Percentiles rank a stretch among this genome's conserved stretches.
Conservation (phyloP, 306 rosid species). For the Biancaea sappan region DNA sequence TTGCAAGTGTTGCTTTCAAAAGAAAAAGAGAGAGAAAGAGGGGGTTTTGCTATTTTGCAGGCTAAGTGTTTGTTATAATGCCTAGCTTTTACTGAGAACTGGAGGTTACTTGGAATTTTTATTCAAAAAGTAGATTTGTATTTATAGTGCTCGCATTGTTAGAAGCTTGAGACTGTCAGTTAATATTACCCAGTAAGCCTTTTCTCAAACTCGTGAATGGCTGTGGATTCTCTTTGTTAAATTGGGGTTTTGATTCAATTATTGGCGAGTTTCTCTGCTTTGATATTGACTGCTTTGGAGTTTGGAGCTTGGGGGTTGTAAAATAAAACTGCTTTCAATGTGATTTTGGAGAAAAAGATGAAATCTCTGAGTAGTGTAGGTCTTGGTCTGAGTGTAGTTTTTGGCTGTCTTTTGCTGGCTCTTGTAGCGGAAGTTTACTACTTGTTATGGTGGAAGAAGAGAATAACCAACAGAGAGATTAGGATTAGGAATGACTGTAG, state of each 20-base stretch:
- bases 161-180: constrained; percentile 28
- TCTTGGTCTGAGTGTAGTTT: constrained; percentile 86
- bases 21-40: not conserved
- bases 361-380: constrained; percentile 94
- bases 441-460: constrained; percentile 95
- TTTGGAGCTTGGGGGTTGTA: constrained; percentile 12
- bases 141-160: constrained; percentile 35
- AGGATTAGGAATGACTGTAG: constrained; percentile 62
- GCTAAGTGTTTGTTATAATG: constrained; percentile 36
- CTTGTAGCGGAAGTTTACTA: constrained; percentile 94
- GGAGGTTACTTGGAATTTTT: constrained; percentile 14
- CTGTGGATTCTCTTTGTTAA: constrained; percentile 32
- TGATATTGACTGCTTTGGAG: constrained; percentile 2
- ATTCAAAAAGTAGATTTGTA: constrained; percentile 29
- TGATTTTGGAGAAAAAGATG: constrained; percentile 64
- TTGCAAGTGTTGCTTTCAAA: constrained; percentile 45
- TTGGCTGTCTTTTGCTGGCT: constrained; percentile 88
- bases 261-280: constrained; percentile 17
- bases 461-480: constrained; percentile 61
- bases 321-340: constrained; percentile 44
- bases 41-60: constrained; percentile 39
- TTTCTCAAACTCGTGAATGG: constrained; percentile 22
- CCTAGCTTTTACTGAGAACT: constrained; percentile 29
- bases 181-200: constrained; percentile 32
- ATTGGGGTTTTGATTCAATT: constrained; percentile 28